Percentiles rank a stretch among this genome's conserved stretches.
Conservation (phyloP, 2,329 filamentous ascomycete species). For the Anthostomella pinea region DNA sequence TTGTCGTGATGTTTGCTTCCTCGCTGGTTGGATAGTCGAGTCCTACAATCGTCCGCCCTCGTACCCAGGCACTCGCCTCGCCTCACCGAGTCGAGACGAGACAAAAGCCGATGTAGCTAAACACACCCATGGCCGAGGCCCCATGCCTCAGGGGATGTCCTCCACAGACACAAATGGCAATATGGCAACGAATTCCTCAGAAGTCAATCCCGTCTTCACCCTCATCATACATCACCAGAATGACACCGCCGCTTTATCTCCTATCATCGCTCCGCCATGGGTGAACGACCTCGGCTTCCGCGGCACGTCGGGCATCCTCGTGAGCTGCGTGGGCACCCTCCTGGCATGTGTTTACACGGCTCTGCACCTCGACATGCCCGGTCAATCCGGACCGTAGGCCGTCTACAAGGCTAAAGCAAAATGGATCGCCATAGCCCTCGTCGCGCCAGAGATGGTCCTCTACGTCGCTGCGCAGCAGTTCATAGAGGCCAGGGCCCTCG, state of each 20-base stretch:
- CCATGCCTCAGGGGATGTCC: no score
- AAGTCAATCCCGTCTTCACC: background rate
- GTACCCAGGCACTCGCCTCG: no score
- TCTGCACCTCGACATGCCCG: slow-evolving; percentile 37
- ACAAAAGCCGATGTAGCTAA: no score
- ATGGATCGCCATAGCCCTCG: slow-evolving; percentile 31
- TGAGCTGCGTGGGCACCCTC: slow-evolving; percentile 1
- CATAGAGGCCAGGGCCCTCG: slow-evolving; percentile 4
- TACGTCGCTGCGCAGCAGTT: slow-evolving; percentile 21
- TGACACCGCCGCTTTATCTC: background rate
- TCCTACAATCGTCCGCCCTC: no score
- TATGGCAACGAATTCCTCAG: background rate
- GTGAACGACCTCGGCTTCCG: background rate
- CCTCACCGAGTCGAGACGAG: no score
- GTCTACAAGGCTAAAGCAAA: slow-evolving; percentile 18
- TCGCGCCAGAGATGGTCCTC: slow-evolving; percentile 33
- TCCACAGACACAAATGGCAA: background rate
- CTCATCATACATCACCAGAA: background rate
- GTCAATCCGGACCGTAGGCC: slow-evolving; percentile 5
- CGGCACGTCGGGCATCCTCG: slow-evolving; percentile 1
- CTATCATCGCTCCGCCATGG: background rate
- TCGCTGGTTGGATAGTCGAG: no score
- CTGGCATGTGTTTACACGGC: slow-evolving; percentile 33
- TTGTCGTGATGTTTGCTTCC: no score
- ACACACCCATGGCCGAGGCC: no score